Base-by-base conservation (phyloP, 371 early-diverging fungal genomes). In the Amoeboaphelidium protococcarum region DNA sequence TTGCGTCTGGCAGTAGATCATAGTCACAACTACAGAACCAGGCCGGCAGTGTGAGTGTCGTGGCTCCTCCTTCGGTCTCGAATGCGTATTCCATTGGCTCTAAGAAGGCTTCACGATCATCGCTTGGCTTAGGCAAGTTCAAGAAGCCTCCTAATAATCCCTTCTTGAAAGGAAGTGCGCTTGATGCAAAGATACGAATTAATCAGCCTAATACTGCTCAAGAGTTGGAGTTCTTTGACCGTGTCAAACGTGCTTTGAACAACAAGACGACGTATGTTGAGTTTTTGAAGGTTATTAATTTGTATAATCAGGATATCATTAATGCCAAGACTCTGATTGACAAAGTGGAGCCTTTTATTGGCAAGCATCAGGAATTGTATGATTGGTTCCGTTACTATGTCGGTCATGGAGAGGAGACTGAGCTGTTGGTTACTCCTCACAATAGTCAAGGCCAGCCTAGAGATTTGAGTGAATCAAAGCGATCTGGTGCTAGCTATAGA, bases 281-380 rank as follows among this genome's bases (percentile, higher is more conserved):
- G 56, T 98, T 99, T 63, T 67, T 98, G 45, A 97, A 94, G 64
- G 68, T 85, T 1, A 62, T 99, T 26, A 96, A 96, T 55, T 63
- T 94, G 26, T 98, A 79, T 62, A 90, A 82, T 51, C 88, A 95
- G 55, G 86, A 89, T 58, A 77, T 92, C 31, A 69, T 99, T 51
- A 81, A 79, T 50, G 65, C 74, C 25, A 72, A 78, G 47, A 71
- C 66, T n/a, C 69, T 85, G 21, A 80, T 85, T 19, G 82, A 80
- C 41, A 78, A 74, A 25, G 88, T 77, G 2, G 70, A 71, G 55
- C 72, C 72, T 23, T 95, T 81, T 56, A 73, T 86, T 50, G 71
- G 69, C 10, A 72, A 60, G 48, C 68, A 75, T 26, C 72, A 69
- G 43, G 87, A 88, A 25, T 64, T 94, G 40, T 81, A 87, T 64